Evolutionary conservation across 2,329 filamentous ascomycete genomes (phyloP).

Genomic region (Talaromyces funiculosus): DNA sequence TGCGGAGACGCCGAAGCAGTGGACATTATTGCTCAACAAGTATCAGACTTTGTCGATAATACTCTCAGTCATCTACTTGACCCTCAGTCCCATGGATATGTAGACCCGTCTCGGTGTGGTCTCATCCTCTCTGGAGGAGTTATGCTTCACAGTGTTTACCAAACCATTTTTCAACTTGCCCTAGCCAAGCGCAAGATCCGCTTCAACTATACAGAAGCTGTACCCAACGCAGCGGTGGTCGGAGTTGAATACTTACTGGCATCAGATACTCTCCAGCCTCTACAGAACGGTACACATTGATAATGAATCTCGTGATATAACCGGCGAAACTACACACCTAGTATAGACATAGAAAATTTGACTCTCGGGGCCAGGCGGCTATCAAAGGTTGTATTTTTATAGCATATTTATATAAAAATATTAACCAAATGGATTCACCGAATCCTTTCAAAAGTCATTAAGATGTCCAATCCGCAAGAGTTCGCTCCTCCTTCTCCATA

Average conservation of each 20-base stretch:
- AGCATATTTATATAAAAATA: neutral
- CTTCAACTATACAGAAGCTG: conserved; percentile 9
- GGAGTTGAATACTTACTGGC: conserved; percentile 11
- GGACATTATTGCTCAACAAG: conserved; percentile 6
- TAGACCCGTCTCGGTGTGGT: conserved; percentile 4
- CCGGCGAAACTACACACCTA: neutral
- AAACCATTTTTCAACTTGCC: conserved; percentile 3
- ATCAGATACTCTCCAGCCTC: neutral
- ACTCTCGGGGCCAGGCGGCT: neutral
- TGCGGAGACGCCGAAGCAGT: conserved; percentile 7
- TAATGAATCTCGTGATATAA: neutral
- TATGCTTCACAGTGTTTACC: conserved; percentile 12
- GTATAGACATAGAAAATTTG: neutral
- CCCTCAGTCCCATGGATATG: conserved; percentile 3
- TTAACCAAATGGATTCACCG: neutral
- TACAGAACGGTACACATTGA: neutral
- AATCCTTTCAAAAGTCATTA: neutral
- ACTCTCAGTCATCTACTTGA: conserved; percentile 4
- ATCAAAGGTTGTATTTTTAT: no score
- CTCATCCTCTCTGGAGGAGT: conserved; percentile 10
- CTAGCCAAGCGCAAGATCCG: neutral
- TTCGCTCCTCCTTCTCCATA: neutral
- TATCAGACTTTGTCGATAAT: conserved; percentile 5
- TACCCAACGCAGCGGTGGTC: conserved; percentile 1
- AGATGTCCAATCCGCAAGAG: neutral